Percentiles rank a stretch among this genome's conserved stretches.
Conservation (phyloP, 768 basidiomycete species). For the Lenzites betulinus region DNA sequence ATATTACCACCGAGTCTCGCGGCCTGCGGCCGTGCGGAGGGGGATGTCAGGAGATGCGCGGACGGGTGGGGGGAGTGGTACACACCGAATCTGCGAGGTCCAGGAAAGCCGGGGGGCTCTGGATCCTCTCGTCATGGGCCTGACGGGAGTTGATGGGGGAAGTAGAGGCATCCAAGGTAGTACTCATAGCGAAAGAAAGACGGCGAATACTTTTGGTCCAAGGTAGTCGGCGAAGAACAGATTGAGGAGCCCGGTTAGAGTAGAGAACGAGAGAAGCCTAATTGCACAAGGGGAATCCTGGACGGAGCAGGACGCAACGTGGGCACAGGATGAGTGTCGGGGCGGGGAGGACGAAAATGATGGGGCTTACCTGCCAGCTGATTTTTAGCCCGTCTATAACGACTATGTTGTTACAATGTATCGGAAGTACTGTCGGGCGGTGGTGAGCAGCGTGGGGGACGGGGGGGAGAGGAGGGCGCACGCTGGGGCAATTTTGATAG, state of each 20-base stretch:
- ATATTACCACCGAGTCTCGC: slow-evolving; percentile 84
- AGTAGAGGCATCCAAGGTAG: slow-evolving; percentile 68
- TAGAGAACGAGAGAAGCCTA: slow-evolving; percentile 48
- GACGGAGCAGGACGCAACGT: slow-evolving; percentile 9
- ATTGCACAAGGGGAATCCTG: slow-evolving; percentile 68
- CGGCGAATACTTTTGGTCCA: slow-evolving; percentile 53
- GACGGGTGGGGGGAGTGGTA: slow-evolving; percentile 25
- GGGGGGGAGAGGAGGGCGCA: slow-evolving; percentile 19
- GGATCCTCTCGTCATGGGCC: slow-evolving; percentile 71
- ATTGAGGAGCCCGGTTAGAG: slow-evolving; percentile 51
- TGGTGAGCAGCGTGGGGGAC: slow-evolving; percentile 4
- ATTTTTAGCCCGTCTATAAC: slow-evolving; percentile 76
- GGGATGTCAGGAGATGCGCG: slow-evolving; percentile 13
- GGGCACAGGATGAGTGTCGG: slow-evolving; percentile 25
- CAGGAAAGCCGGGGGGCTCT: slow-evolving; percentile 89
- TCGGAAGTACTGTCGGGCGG: slow-evolving; percentile 44
- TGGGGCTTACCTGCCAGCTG: slow-evolving; percentile 61
- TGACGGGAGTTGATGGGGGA: slow-evolving; percentile 71
- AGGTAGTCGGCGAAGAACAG: slow-evolving; percentile 55
- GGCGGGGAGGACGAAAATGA: slow-evolving; percentile 25
- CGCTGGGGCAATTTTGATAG: slow-evolving; percentile 32
- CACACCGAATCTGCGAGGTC: slow-evolving; percentile 92
- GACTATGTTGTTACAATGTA: slow-evolving; percentile 79
- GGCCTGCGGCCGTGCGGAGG: slow-evolving; percentile 47
- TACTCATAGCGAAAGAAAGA: slow-evolving; percentile 64